Evolutionary conservation across 495 filamentous ascomycete genomes (phyloP).

Genomic region (Penicillium herquei): DNA sequence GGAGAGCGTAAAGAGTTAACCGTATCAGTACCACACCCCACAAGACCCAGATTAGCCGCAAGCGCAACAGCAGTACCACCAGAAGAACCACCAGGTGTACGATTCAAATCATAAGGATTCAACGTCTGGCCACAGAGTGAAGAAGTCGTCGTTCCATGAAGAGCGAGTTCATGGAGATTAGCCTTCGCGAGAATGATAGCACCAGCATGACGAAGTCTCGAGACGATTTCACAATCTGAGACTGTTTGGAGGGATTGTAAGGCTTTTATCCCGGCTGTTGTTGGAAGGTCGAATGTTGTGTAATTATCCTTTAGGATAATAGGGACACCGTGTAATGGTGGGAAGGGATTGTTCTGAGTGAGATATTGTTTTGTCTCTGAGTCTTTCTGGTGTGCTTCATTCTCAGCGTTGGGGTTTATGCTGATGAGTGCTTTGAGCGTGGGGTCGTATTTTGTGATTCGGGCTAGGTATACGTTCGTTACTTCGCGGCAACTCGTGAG

Average conservation of each 20-base stretch:
- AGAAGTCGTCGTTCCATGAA: slow-evolving; percentile 61
- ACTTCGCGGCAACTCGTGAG: slow-evolving; percentile 51
- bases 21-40: slow-evolving; percentile 62
- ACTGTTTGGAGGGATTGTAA: slow-evolving; percentile 43
- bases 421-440: slow-evolving; percentile 56
- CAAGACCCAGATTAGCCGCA: slow-evolving; percentile 55
- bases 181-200: slow-evolving; percentile 66
- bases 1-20: slow-evolving; percentile 62
- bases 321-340: slow-evolving; percentile 49
- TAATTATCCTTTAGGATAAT: slow-evolving; percentile 65
- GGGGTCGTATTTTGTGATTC: slow-evolving; percentile 55
- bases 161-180: slow-evolving; percentile 63
- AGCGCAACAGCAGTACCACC: slow-evolving; percentile 62
- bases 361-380: slow-evolving; percentile 26
- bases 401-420: slow-evolving; percentile 50
- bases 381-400: slow-evolving; percentile 49
- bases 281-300: slow-evolving; percentile 50
- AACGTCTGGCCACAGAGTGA: slow-evolving; percentile 59
- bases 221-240: slow-evolving; percentile 49
- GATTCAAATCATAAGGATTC: slow-evolving; percentile 60
- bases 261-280: slow-evolving; percentile 52
- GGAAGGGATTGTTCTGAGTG: slow-evolving; percentile 6
- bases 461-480: slow-evolving; percentile 52
- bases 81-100: slow-evolving; percentile 64
- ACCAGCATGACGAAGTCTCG: slow-evolving; percentile 47